phyloP scores from a whole-genome alignment of 2,329 filamentous ascomycete genomes.

The Cladosporium sp. region DNA sequence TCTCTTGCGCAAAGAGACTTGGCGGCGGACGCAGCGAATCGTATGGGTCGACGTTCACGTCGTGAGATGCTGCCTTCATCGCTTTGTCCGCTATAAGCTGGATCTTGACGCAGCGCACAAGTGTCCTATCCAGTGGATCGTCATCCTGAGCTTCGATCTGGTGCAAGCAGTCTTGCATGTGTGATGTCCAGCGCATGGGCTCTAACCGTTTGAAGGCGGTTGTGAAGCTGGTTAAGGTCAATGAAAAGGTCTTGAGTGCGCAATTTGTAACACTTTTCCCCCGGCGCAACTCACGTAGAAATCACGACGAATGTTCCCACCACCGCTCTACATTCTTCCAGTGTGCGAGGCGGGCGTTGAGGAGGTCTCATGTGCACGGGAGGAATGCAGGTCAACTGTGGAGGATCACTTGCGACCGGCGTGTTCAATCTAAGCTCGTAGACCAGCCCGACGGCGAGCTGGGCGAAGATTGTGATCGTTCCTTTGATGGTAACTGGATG shows the following conservation, averaged over 20 bases:
- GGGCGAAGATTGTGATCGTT: conserved; percentile 11
- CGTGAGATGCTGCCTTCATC: neutral
- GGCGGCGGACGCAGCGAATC: neutral
- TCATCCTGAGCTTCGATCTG: conserved; percentile 21
- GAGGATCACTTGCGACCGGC: conserved; percentile 7
- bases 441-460: conserved; percentile 16
- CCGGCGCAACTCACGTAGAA: conserved; percentile 2
- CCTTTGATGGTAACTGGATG: conserved; percentile 22
- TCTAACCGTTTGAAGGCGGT: conserved; percentile 17
- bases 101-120: conserved; percentile 27
- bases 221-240: conserved; percentile 10
- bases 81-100: conserved; percentile 29
- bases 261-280: too few species aligned
- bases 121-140: conserved; percentile 22
- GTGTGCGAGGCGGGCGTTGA: conserved; percentile 4
- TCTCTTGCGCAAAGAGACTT: conserved; percentile 3
- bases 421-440: conserved; percentile 18
- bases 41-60: neutral
- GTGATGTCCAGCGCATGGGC: conserved; percentile 28
- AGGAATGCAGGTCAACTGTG: conserved; percentile 13
- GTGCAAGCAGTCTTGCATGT: conserved; percentile 28
- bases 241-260: neutral
- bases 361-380: conserved; percentile 8
- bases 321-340: conserved; percentile 20
- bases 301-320: conserved; percentile 15